Conservation (phyloP, 1,284 basidiomycete genomes). For the Cryptococcus maquisensis region DNA sequence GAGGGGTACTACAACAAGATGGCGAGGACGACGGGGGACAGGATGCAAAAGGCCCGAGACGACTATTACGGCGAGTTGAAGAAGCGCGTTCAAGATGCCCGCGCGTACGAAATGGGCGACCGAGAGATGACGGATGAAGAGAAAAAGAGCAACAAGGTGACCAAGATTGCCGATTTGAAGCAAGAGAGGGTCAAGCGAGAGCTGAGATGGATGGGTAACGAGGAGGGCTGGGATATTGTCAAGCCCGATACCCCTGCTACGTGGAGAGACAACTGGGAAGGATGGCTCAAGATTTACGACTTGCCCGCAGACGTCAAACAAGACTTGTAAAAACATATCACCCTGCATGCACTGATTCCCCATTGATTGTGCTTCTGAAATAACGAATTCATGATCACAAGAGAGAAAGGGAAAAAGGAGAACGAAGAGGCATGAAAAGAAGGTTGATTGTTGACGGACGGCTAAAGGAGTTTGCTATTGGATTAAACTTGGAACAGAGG, state of each 20-base stretch:
- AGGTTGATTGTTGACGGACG: too few relatives aligned
- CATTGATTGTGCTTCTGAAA: too few relatives aligned
- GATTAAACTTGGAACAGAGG: background rate
- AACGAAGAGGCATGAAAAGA: background rate
- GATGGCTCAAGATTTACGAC: conserved; percentile 60
- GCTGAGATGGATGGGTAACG: conserved; percentile 70
- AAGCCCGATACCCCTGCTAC: conserved; percentile 59
- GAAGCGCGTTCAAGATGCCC: conserved; percentile 65
- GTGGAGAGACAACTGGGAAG: conserved; percentile 73
- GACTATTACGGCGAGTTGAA: conserved; percentile 74
- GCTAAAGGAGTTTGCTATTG: background rate
- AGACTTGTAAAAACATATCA: background rate
- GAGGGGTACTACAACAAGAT: conserved; percentile 70
- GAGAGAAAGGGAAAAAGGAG: background rate
- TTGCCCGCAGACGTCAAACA: conserved; percentile 1
- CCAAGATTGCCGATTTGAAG: conserved; percentile 78
- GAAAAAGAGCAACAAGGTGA: conserved; percentile 59
- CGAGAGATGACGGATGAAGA: conserved; percentile 82
- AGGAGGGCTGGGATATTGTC: conserved; percentile 72
- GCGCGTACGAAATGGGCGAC: conserved; percentile 68
- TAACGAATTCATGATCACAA: background rate
- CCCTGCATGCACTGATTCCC: too few relatives aligned
- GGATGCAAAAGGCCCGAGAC: conserved; percentile 65
- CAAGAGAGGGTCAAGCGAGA: conserved; percentile 58
- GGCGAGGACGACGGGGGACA: conserved; percentile 57